A percentile compares a stretch with the other conserved stretches of the same genome.
Evolutionary conservation across 768 basidiomycete genomes (phyloP).

Genomic region (Serpula lacrymans): DNA sequence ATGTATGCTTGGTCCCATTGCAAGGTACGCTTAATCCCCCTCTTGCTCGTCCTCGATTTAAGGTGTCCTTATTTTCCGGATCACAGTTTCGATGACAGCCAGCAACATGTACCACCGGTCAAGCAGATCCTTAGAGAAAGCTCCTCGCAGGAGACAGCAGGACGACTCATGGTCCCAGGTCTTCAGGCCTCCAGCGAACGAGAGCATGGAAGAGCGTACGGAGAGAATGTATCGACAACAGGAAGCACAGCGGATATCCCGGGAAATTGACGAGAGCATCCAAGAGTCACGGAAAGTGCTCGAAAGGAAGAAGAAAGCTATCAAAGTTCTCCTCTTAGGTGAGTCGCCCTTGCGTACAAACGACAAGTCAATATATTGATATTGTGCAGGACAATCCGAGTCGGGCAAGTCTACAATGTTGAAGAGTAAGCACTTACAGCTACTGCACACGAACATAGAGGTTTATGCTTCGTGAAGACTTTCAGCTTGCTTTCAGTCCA

Average conservation of each 20-base stretch:
- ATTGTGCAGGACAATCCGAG: too few relatives aligned
- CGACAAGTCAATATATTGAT: too few relatives aligned
- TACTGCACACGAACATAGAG: too few relatives aligned
- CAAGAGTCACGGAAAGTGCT: constrained; percentile 16
- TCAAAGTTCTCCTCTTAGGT: constrained; percentile 29
- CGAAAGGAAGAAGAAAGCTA: constrained; percentile 23
- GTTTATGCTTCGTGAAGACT: too few relatives aligned
- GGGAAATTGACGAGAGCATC: constrained; percentile 27
- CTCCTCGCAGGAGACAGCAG: constrained; percentile 1
- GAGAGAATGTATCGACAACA: constrained; percentile 15
- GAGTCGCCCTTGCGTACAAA: background rate
- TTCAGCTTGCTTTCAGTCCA: constrained; percentile 64
- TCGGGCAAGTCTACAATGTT: background rate
- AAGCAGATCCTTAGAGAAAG: background rate
- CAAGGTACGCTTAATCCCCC: background rate
- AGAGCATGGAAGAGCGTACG: constrained; percentile 4
- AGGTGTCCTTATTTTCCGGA: background rate
- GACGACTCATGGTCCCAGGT: constrained; percentile 21
- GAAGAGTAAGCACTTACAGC: background rate
- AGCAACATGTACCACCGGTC: background rate
- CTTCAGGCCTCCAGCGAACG: constrained; percentile 17
- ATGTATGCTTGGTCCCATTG: background rate
- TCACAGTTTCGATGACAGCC: background rate
- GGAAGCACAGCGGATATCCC: constrained; percentile 18
- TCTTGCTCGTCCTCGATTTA: background rate